Percentiles rank a stretch among this genome's conserved stretches.
Conservation (phyloP, 495 filamentous ascomycete genomes). For the Umbilicaria muhlenbergii region DNA sequence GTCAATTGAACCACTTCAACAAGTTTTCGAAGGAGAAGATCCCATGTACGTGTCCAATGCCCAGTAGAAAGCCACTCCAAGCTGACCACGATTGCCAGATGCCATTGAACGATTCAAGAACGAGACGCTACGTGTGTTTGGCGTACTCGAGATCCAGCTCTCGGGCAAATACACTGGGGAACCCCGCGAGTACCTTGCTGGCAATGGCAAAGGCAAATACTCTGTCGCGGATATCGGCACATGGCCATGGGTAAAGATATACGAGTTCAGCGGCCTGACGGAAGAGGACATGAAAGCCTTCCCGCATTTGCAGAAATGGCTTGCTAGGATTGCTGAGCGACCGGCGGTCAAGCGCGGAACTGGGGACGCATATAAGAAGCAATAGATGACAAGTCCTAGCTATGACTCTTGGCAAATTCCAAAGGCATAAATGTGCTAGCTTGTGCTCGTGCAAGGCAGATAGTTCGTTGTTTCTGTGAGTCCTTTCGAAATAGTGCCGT, state of each 20-base stretch:
- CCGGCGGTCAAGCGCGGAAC: conserved; percentile 34
- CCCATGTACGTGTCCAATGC: conserved; percentile 18
- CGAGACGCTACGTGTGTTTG: conserved; percentile 34
- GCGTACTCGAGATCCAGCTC: conserved; percentile 36
- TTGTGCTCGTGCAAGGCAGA: too few relatives aligned
- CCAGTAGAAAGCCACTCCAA: background rate
- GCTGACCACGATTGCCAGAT: conserved; percentile 12
- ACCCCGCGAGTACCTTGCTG: conserved; percentile 34
- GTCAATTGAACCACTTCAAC: conserved; percentile 20
- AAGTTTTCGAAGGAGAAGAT: conserved; percentile 28
- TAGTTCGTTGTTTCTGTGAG: too few relatives aligned
- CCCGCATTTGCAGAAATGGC: conserved; percentile 37
- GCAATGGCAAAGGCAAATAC: conserved; percentile 38
- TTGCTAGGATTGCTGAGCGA: conserved; percentile 33
- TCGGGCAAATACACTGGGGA: conserved; percentile 16
- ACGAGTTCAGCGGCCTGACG: conserved; percentile 24
- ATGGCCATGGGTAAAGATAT: conserved; percentile 38
- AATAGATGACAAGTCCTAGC: background rate
- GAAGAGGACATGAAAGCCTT: conserved; percentile 32
- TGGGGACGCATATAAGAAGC: conserved; percentile 24
- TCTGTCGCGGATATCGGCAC: conserved; percentile 37
- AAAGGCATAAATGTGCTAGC: too few relatives aligned
- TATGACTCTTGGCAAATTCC: too few relatives aligned
- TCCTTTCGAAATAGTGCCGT: too few relatives aligned
- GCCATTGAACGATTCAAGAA: conserved; percentile 38